A percentile compares a stretch with the other conserved stretches of the same genome.
phyloP scores from a whole-genome alignment of 805 yeast species.

The Hanseniaspora meyeri region DNA sequence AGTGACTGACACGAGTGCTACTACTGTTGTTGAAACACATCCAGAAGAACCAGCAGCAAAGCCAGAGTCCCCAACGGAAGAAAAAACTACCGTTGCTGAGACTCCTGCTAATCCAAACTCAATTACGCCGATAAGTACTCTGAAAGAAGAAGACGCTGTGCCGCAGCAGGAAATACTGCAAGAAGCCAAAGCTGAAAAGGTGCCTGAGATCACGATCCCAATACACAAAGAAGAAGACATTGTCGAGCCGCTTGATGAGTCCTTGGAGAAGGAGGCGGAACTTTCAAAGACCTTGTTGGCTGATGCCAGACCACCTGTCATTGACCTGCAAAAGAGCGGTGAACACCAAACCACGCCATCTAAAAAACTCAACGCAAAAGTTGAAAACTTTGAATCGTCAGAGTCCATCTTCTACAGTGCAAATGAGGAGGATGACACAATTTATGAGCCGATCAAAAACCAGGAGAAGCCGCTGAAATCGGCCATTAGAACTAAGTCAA shows the following conservation, averaged over 20 bases:
- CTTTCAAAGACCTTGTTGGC: background rate
- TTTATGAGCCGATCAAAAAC: background rate
- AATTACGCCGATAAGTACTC: no score
- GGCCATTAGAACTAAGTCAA: conserved; percentile 26
- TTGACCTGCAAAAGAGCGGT: background rate
- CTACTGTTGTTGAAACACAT: background rate
- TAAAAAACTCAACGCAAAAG: background rate
- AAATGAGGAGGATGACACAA: background rate
- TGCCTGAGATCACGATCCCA: conserved; percentile 2
- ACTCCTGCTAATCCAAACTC: background rate
- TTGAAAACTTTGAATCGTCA: background rate
- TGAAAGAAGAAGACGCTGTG: background rate
- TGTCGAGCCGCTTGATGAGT: background rate
- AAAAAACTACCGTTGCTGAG: background rate
- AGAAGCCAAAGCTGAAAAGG: conserved; percentile 19
- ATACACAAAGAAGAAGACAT: conserved; percentile 7
- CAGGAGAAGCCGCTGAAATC: conserved; percentile 32
- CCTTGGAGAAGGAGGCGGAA: background rate
- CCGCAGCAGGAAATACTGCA: conserved; percentile 7
- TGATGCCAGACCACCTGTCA: conserved; percentile 10
- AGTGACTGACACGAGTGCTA: no score
- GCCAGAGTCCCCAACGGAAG: no score
- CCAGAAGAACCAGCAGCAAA: background rate
- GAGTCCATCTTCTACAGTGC: background rate
- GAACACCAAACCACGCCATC: background rate